Evolutionary conservation across 441 rosid species (phyloP), one percentile per base, ranked within the genome.

Genomic region (Eutrema salsugineum): DNA sequence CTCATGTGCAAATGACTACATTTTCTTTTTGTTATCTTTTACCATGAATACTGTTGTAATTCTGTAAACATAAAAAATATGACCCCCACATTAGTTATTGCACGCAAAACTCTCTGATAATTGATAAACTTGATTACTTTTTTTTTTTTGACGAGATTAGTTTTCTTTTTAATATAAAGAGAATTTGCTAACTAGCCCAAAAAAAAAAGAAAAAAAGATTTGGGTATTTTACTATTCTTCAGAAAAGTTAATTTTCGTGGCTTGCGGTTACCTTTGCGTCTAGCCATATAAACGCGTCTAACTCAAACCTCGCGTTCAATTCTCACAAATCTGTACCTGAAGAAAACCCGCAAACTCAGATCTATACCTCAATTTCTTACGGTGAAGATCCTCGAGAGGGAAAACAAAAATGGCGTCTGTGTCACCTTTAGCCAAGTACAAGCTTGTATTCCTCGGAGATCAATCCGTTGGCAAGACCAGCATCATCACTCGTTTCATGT

Each of bases 401-500:
- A 11, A 16, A 0, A 20, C 9, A 1, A 19, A 38, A 65, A 85
- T 86, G 93, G 88, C 91, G 62, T 71, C 86, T 10, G 91, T 86
- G 47, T 86, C 94, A 33, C 87, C 94, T 19, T 79, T 86, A 24
- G 88, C 93, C 1, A 88, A 88, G 75, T 88, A 83, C 88, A 86
- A 86, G 84, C 86, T 88, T 72, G 94, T 86, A 1, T 86, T 88
- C 82, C 77, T 88, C 11, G 94, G 91, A 46, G 89, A 88, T 60
- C 94, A 88, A 83, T 88, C 94, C 22, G 88, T 88, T 11, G 91
- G 91, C 59, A 88, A 88, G 65, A 88, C 91, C 36, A 86, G 93
- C 79, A 86, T 88, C 75, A 88, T 88, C 81, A 88, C 93, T 70
- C 88, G 93, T 36, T 88, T 88, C 87, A 88, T 88, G 93, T 88